phyloP scores from a whole-genome alignment of 2,329 filamentous ascomycete species.

The Decorospora gaudefroyi region DNA sequence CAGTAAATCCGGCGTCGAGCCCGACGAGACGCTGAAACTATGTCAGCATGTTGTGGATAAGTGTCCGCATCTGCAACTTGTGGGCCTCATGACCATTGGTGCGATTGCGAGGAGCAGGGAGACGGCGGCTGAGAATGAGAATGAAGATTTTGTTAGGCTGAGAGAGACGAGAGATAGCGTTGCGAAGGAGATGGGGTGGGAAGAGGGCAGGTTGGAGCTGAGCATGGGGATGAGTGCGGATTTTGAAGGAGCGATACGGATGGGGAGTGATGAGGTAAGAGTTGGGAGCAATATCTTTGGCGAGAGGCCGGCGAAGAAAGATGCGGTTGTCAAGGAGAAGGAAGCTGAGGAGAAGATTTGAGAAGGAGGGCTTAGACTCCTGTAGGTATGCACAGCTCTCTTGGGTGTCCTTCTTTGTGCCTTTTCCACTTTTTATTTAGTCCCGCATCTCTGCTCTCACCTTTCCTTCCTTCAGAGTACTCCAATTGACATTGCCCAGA shows the following conservation, averaged over 20 bases:
- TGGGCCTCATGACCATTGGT: slow-evolving; percentile 96
- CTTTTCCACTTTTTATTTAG: too few relatives aligned
- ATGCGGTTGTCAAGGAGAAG: slow-evolving; percentile 67
- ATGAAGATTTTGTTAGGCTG: slow-evolving; percentile 82
- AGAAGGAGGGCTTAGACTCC: neutral
- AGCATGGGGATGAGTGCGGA: slow-evolving; percentile 99
- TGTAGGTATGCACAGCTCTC: neutral
- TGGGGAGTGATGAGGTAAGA: slow-evolving; percentile 87
- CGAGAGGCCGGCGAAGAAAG: slow-evolving; percentile 73
- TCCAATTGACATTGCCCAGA: too few relatives aligned
- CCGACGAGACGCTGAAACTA: slow-evolving; percentile 65
- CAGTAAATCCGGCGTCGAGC: slow-evolving; percentile 79
- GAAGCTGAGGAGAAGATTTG: slow-evolving; percentile 22
- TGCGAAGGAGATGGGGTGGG: slow-evolving; percentile 61
- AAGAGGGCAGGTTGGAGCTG: slow-evolving; percentile 70
- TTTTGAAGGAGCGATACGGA: slow-evolving; percentile 81
- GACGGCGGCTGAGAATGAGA: slow-evolving; percentile 73
- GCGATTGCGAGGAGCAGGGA: slow-evolving; percentile 84
- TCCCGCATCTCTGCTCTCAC: too few relatives aligned
- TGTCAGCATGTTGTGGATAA: slow-evolving; percentile 70
- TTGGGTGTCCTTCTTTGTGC: too few relatives aligned
- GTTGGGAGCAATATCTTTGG: slow-evolving; percentile 96
- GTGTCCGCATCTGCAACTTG: slow-evolving; percentile 73
- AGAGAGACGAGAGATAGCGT: slow-evolving; percentile 72
- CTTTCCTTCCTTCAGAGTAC: too few relatives aligned